Evolutionary conservation across 2,329 filamentous ascomycete species (phyloP), one percentile per base, ranked within the genome.

Genomic region (Alternaria incomplexa): DNA sequence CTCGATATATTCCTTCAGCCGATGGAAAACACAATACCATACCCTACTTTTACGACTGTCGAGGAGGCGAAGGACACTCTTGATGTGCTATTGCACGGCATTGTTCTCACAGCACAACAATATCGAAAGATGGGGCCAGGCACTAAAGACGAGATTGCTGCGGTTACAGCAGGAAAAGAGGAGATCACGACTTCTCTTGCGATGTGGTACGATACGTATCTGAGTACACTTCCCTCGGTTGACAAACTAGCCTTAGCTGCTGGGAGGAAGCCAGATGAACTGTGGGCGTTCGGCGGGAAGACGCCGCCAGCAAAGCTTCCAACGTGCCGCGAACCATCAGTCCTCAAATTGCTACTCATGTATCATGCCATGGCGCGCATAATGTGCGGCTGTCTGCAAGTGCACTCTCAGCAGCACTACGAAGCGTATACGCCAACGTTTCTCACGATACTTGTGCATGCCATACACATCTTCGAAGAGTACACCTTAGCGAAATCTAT

Each of bases 361-460:
- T 71, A 68, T 52, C 63, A 73, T 32, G 62, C 59, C 23, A 69
- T 74, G 69, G 64, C 64, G 10, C 44, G 22, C 3, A 69, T 74
- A 17, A 68, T 73, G 66, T n/a, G 61, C 51, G 23, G 68, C 52
- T 40, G 47, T 5, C 6, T 67, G 54, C 56, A 25, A 59, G 26
- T 52, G 0, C 12, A 36, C 6, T 45, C 40, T 6, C 65, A 71
- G 52, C 28, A 32, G 1, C 36, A 59, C 1, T 73, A 66, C 40
- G 66, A 85, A 66, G 32, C 58, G 1, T 48, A 68, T n/a, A 64
- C 57, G 0, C 11, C 25, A 4, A 12, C 45, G 10, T 74, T 74
- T 46, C 26, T 66, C 6, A 47, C 30, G 4, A 58, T 74, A 17
- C 30, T 74, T 8, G 44, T 1, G 56, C 52, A 67, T n/a, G 52